Evolutionary conservation across 2,329 filamentous ascomycete species (phyloP).

Genomic region (Proliferodiscus dingleyae): DNA sequence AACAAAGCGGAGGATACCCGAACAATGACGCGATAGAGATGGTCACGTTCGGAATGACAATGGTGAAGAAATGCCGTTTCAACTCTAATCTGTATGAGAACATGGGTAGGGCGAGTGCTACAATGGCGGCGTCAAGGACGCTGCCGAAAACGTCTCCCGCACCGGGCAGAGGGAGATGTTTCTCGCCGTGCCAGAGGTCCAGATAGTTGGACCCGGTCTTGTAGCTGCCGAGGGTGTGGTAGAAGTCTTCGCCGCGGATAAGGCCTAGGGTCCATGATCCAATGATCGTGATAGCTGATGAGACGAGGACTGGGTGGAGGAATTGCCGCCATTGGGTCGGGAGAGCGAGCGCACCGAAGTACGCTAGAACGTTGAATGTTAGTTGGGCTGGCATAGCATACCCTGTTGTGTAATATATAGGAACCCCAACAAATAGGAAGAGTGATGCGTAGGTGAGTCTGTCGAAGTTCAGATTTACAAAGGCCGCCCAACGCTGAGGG

Average conservation of each 20-base stretch:
- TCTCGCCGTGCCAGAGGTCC: conserved; percentile 41
- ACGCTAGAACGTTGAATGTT: conserved; percentile 47
- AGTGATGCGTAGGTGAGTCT: conserved; percentile 39
- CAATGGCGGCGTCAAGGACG: conserved; percentile 53
- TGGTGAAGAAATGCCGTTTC: conserved; percentile 46
- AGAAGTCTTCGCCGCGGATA: conserved; percentile 38
- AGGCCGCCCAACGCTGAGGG: conserved; percentile 45
- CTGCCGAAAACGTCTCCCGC: conserved; percentile 53
- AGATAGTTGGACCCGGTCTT: conserved; percentile 49
- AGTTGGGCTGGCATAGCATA: conserved; percentile 45
- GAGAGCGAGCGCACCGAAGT: conserved; percentile 45
- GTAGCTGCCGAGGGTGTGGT: conserved; percentile 42
- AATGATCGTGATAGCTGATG: conserved; percentile 48
- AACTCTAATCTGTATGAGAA: conserved; percentile 55
- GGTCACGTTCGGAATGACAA: conserved; percentile 48
- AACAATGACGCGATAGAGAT: conserved; percentile 51
- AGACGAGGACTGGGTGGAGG: conserved; percentile 54
- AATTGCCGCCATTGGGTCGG: conserved; percentile 45
- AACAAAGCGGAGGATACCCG: conserved; percentile 51
- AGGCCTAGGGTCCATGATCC: conserved; percentile 49
- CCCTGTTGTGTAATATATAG: conserved; percentile 47
- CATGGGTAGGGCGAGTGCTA: conserved; percentile 56
- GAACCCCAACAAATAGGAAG: conserved; percentile 48
- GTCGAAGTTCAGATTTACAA: conserved; percentile 43
- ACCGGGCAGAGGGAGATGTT: conserved; percentile 38